phyloP scores from a whole-genome alignment of 306 rosid species.

The Delonix regia region DNA sequence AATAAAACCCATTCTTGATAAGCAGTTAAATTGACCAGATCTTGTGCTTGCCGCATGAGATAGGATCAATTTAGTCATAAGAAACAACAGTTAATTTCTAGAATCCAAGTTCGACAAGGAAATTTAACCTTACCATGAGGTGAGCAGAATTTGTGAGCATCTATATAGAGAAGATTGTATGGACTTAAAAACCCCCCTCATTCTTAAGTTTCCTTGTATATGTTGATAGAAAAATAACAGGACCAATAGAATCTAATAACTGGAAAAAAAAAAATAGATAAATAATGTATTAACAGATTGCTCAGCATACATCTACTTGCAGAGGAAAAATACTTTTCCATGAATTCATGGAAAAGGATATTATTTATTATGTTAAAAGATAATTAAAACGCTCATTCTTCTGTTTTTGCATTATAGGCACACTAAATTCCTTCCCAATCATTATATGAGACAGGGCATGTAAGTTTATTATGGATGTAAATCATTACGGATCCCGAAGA shows the following conservation, averaged over 20 bases:
- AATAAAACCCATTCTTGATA: constrained; percentile 97
- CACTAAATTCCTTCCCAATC: constrained; percentile 25
- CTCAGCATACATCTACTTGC: constrained; percentile 25
- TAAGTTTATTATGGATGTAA: constrained; percentile 1
- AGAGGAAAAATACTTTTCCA: constrained; percentile 23
- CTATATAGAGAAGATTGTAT: constrained; percentile 96
- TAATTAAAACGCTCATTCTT: constrained; percentile 21
- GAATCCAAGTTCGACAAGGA: constrained; percentile 26
- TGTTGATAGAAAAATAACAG: constrained; percentile 89
- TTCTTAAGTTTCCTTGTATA: constrained; percentile 97
- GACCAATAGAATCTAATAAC: constrained; percentile 98
- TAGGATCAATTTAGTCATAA: constrained; percentile 28
- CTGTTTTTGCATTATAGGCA: background rate
- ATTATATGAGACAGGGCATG: background rate
- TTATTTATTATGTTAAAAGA: constrained; percentile 14
- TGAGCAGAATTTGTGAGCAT: constrained; percentile 98
- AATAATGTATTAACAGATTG: constrained; percentile 32
- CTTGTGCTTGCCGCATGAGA: constrained; percentile 88
- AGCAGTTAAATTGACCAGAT: constrained; percentile 94
- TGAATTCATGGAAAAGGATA: background rate
- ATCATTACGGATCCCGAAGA: background rate
- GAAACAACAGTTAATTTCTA: constrained; percentile 32
- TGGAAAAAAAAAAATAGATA: constrained; percentile 41
- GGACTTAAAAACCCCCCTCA: constrained; percentile 99
- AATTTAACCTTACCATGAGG: constrained; percentile 71